Conservation (phyloP, 306 rosid species). For the Crotalaria pallida region DNA sequence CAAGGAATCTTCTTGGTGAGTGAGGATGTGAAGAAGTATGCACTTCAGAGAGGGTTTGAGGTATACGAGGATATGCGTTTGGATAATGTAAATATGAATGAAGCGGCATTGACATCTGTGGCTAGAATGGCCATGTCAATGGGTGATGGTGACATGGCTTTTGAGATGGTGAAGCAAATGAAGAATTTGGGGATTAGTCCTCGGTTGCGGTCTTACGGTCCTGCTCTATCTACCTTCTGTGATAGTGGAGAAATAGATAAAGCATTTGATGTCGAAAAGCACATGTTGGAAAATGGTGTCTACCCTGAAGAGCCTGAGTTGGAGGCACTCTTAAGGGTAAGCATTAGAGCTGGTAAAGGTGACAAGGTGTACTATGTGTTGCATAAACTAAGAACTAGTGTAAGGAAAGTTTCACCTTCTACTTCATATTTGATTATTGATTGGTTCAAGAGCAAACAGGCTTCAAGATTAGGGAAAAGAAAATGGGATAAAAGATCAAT, state of each 20-base stretch:
- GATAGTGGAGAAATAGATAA: constrained; percentile 59
- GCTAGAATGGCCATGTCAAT: constrained; percentile 96
- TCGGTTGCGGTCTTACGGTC: constrained; percentile 75
- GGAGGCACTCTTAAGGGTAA: constrained; percentile 62
- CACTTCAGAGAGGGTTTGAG: constrained; percentile 66
- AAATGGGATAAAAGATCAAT: constrained; percentile 56
- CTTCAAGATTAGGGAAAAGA: constrained; percentile 69
- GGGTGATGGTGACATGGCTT: constrained; percentile 83
- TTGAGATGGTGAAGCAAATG: constrained; percentile 87
- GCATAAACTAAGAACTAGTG: constrained; percentile 65
- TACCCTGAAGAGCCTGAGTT: constrained; percentile 90
- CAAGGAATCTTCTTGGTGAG: constrained; percentile 40
- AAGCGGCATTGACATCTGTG: constrained; percentile 88
- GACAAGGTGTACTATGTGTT: constrained; percentile 79
- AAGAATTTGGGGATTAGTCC: constrained; percentile 74
- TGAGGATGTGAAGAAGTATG: constrained; percentile 69
- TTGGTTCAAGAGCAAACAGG: constrained; percentile 71
- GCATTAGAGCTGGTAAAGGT: constrained; percentile 45
- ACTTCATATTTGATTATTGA: constrained; percentile 55
- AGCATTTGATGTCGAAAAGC: constrained; percentile 78
- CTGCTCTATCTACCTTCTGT: constrained; percentile 70
- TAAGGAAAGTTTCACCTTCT: constrained; percentile 54
- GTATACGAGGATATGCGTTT: constrained; percentile 62
- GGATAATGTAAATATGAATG: constrained; percentile 63
- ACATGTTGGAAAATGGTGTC: constrained; percentile 82